These are phyloP conservation scores for Aspergillus baeticus DNA, from an alignment of 495 filamentous ascomycete species.

Conservation along the genomic window DNA sequence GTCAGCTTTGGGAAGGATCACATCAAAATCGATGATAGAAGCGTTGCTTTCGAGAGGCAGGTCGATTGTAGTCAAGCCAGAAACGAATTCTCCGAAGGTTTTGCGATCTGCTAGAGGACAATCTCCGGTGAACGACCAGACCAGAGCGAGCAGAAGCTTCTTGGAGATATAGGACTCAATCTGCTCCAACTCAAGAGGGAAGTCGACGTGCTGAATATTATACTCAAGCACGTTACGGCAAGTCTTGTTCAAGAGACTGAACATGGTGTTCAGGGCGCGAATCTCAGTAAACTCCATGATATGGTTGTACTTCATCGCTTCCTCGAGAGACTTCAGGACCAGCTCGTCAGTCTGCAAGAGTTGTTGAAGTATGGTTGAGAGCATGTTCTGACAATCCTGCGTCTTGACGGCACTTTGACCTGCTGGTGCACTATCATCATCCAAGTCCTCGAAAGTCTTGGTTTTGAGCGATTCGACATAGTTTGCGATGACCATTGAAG, in stretches of 20 bases:
- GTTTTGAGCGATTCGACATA: slow-evolving; percentile 81
- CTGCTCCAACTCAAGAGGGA: slow-evolving; percentile 84
- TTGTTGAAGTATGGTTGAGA: slow-evolving; percentile 73
- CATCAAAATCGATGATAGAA: slow-evolving; percentile 94
- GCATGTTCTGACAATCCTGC: slow-evolving; percentile 69
- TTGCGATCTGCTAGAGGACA: slow-evolving; percentile 88
- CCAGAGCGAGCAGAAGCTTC: slow-evolving; percentile 84
- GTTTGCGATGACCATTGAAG: slow-evolving; percentile 87
- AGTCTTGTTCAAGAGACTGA: slow-evolving; percentile 90
- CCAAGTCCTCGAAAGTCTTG: slow-evolving; percentile 86
- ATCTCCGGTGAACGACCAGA: slow-evolving; percentile 95
- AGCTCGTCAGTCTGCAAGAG: slow-evolving; percentile 76
- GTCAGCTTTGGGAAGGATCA: slow-evolving; percentile 77
- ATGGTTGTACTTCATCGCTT: slow-evolving; percentile 78
- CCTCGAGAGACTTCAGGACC: slow-evolving; percentile 68
- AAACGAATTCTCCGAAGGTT: slow-evolving; percentile 78
- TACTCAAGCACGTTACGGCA: slow-evolving; percentile 93
- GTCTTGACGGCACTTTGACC: slow-evolving; percentile 77
- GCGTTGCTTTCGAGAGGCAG: slow-evolving; percentile 70
- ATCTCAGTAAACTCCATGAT: slow-evolving; percentile 98
- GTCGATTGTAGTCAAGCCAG: slow-evolving; percentile 77
- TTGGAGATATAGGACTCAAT: slow-evolving; percentile 87
- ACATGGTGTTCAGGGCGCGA: slow-evolving; percentile 87
- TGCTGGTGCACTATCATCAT: slow-evolving; percentile 81
- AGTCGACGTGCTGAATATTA: slow-evolving; percentile 90